Percentiles rank a stretch among this genome's conserved stretches.
Evolutionary conservation across 495 filamentous ascomycete species (phyloP).

Genomic region (Talaromyces borbonicus): DNA sequence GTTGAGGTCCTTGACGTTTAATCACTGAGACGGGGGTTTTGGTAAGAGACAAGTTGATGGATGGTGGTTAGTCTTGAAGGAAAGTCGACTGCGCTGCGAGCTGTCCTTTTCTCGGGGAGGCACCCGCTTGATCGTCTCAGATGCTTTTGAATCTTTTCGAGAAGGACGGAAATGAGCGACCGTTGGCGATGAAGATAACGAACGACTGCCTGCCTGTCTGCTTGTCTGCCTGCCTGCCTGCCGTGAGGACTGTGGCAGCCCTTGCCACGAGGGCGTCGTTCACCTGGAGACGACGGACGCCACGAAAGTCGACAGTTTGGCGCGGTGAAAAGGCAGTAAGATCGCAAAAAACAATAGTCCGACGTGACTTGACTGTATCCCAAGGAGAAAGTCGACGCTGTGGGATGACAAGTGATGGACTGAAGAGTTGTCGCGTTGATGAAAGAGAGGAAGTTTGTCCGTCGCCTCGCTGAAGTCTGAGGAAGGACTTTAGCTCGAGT

Average conservation of each 20-base stretch:
- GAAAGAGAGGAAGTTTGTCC: slow-evolving; percentile 33
- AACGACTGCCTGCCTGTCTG: slow-evolving; percentile 26
- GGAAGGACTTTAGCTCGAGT: slow-evolving; percentile 25
- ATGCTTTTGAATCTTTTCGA: too few species aligned
- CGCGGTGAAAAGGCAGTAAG: slow-evolving; percentile 18
- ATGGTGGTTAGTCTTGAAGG: neutral
- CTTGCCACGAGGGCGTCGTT: slow-evolving; percentile 46
- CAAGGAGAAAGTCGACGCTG: slow-evolving; percentile 36
- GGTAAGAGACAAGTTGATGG: slow-evolving; percentile 1
- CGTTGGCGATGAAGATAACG: slow-evolving; percentile 18
- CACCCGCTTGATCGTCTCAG: too few species aligned
- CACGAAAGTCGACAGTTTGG: slow-evolving; percentile 21
- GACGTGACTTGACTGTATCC: slow-evolving; percentile 20
- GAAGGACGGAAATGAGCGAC: neutral
- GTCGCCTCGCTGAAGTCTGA: slow-evolving; percentile 35
- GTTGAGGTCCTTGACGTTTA: slow-evolving; percentile 24
- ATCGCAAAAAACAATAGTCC: slow-evolving; percentile 3
- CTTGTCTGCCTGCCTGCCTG: too few species aligned
- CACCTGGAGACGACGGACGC: slow-evolving; percentile 32
- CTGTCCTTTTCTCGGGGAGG: too few species aligned
- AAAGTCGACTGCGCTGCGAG: slow-evolving; percentile 1
- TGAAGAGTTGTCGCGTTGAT: slow-evolving; percentile 27
- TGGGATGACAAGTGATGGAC: slow-evolving; percentile 24
- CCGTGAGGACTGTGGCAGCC: slow-evolving; percentile 43
- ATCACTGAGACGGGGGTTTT: slow-evolving; percentile 10